Evolutionary conservation across 345 rosid species (phyloP).

Genomic region (Camelina sativa): DNA sequence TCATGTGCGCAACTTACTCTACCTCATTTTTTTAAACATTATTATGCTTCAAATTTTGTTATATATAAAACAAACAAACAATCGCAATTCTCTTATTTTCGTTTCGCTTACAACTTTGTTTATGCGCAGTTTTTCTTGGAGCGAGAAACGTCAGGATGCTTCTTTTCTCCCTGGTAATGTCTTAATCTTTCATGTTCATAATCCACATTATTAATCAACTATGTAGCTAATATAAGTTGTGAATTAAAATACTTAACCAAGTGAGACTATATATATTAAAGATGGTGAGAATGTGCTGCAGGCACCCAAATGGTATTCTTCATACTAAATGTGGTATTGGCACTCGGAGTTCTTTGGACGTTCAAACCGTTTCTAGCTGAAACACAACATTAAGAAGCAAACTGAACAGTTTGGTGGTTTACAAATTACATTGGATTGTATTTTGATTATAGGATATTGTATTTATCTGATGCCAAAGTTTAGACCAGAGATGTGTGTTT

Average conservation of each 20-base stretch:
- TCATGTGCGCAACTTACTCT: constrained; percentile 48
- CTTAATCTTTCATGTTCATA: not conserved
- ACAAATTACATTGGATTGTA: not conserved
- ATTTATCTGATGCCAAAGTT: not conserved
- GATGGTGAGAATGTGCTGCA: constrained; percentile 37
- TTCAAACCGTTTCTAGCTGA: constrained; percentile 73
- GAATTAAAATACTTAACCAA: not conserved
- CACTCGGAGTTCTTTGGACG: constrained; percentile 62
- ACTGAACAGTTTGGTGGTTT: not conserved
- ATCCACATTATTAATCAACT: not conserved
- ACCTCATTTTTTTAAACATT: not conserved
- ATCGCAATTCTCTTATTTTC: not conserved
- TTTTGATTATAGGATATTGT: not conserved
- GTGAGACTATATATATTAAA: constrained; percentile 1
- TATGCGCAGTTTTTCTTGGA: constrained; percentile 51
- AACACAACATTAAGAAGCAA: not conserved
- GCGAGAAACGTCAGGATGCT: constrained; percentile 52
- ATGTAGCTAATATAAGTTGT: constrained; percentile 2
- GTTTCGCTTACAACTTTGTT: not conserved
- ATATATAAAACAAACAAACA: no score
- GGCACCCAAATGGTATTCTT: constrained; percentile 76
- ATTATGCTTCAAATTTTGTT: not conserved
- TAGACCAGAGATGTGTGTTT: constrained; percentile 2
- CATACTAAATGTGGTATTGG: constrained; percentile 55
- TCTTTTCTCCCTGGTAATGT: constrained; percentile 53